phyloP scores from a whole-genome alignment of 192 early-diverging fungal genomes.

The Neocallimastix lanati region DNA sequence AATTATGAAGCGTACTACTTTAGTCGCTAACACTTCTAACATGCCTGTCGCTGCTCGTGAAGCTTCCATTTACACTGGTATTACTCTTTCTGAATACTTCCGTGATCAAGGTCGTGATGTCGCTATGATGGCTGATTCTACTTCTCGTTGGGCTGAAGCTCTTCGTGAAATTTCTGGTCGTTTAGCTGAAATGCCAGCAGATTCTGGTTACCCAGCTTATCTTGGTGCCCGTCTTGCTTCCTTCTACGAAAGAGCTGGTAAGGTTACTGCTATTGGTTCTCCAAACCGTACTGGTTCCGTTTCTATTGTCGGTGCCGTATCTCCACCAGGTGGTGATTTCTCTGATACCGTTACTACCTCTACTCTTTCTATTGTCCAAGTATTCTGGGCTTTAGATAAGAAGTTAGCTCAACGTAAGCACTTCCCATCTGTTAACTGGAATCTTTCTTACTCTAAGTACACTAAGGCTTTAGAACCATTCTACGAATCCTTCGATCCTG shows the following conservation, averaged over 20 bases:
- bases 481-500: conserved; percentile 88
- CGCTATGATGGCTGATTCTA: conserved; percentile 99
- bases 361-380: conserved; percentile 96
- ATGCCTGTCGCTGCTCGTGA: conserved; percentile 99
- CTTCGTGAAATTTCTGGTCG: conserved; percentile 99
- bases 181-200: conserved; percentile 98
- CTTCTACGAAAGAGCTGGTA: conserved; percentile 99
- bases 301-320: conserved; percentile 97
- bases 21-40: conserved; percentile 99
- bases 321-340: conserved; percentile 98
- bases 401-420: conserved; percentile 99
- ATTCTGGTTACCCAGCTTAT: conserved; percentile 95
- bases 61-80: conserved; percentile 99
- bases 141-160: conserved; percentile 99
- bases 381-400: conserved; percentile 99
- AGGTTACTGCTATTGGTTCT: conserved; percentile 88
- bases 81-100: conserved; percentile 99
- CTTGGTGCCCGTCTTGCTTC: conserved; percentile 95
- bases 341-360: conserved; percentile 95
- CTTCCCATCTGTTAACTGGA: conserved; percentile 99
- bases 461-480: conserved; percentile 87
- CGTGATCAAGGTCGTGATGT: conserved; percentile 98
- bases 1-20: conserved; percentile 98
- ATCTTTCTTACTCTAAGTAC: conserved; percentile 93
- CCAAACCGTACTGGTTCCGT: conserved; percentile 85